Evolutionary conservation across 768 basidiomycete species (phyloP).

Genomic region (Dentipellis sp.): DNA sequence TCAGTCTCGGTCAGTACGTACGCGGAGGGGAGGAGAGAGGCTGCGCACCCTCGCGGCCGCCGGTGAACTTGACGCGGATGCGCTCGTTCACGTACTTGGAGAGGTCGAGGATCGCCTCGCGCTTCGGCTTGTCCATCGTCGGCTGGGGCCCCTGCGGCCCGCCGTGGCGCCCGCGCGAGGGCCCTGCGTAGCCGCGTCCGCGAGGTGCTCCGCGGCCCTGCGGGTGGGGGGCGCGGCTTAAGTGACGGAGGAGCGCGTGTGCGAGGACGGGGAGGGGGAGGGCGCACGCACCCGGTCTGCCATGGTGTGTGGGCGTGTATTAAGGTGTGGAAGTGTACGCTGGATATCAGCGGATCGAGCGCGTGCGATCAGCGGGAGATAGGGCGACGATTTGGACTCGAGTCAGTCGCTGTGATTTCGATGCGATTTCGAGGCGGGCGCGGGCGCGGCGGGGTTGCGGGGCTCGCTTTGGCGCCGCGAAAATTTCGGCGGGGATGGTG

Average conservation of each 20-base stretch:
- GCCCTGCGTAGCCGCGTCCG: constrained; percentile 35
- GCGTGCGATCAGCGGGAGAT: neutral
- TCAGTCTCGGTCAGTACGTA: constrained; percentile 1
- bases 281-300: constrained; percentile 48
- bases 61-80: constrained; percentile 96
- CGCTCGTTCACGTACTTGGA: constrained; percentile 89
- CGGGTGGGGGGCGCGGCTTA: constrained; percentile 24
- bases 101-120: constrained; percentile 93
- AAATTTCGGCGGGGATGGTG: no score
- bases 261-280: neutral
- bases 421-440: neutral
- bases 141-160: constrained; percentile 38
- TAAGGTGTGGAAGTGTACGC: neutral
- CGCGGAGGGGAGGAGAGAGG: neutral
- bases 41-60: constrained; percentile 80
- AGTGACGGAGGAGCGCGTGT: neutral
- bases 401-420: neutral
- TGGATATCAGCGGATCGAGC: neutral
- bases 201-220: constrained; percentile 55
- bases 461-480: no score
- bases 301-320: constrained; percentile 32
- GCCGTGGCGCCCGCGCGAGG: constrained; percentile 37
- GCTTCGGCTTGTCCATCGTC: constrained; percentile 67
- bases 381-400: neutral
- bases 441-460: no score